Base-by-base conservation (phyloP, 805 yeast genomes). In the Saccharomycopsis babjevae region DNA sequence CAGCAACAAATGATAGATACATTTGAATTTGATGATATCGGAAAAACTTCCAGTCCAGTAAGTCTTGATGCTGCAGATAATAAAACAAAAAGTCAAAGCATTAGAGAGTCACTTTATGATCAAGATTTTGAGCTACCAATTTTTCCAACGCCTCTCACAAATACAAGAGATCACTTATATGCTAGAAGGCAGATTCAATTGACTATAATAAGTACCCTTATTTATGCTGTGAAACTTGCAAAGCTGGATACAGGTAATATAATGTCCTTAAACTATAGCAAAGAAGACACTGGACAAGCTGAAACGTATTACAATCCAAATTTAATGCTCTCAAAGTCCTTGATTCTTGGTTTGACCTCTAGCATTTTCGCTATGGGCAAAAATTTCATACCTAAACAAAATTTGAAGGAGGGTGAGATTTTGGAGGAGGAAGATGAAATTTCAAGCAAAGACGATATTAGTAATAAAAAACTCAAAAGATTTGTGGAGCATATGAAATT, bases 121-220 rank as follows among this genome's bases (percentile, higher is more conserved):
- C 16, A 43, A 32, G 50, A 32, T 5, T 54, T 62, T 52, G 61
- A 59, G 18, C 50, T 64, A 20, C 66, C 66, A 36, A 40, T 64
- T 18, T 58, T 59, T 38, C 50, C 64, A 20, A 34, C 28, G 18
- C 57, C 62, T 13, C 43, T 62, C 25, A 34, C 58, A 22, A 46
- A 30, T 30, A 32, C 50, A 10, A 32, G 64, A 32, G 66, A 64
- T 34, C 56, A 52, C n/a, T 22, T 57, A 7, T 64, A 55, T 25
- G 66, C 66, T 1, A 59, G 59, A 39, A 25, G 64, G 22, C 65
- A 64, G 43, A 50, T 62, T 1, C 65, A 64, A 39, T 52, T 62
- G 38, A 58, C 62, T 3, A 62, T 62, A 2, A 40, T 58, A n/a
- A n/a, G 40, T 11, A 50, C 61, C 5, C 42, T 61, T 7, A 34